Evolutionary conservation across 1,284 basidiomycete species (phyloP).

Genomic region (Wolfiporia cocos): DNA sequence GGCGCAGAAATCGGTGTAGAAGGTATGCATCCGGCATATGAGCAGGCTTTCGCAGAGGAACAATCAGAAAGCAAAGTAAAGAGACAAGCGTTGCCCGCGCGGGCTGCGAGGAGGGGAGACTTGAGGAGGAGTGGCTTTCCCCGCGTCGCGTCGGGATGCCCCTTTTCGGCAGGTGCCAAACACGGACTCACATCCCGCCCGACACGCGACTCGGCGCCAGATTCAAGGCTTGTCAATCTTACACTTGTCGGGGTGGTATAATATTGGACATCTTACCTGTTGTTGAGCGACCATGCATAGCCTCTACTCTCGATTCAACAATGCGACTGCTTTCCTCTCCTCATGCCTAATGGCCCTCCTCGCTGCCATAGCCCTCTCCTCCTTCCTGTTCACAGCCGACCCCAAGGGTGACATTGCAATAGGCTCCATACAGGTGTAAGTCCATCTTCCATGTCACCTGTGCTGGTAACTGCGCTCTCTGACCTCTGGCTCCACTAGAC

Average conservation of each 20-base stretch:
- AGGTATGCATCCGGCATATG: conserved; percentile 33
- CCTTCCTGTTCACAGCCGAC: conserved; percentile 55
- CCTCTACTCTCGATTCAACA: conserved; percentile 64
- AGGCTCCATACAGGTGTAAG: conserved; percentile 25
- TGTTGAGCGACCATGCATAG: conserved; percentile 48
- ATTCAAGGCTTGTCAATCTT: background rate
- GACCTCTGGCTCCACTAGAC: conserved; percentile 28
- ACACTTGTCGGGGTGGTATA: no score
- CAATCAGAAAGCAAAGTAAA: conserved; percentile 1
- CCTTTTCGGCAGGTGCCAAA: no score
- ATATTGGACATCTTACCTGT: no score
- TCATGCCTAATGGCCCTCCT: conserved; percentile 79
- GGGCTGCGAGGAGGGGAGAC: conserved; percentile 3
- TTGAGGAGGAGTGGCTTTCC: background rate
- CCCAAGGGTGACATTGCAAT: conserved; percentile 45
- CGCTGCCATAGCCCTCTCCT: conserved; percentile 65
- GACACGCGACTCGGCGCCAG: background rate
- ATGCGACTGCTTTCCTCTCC: conserved; percentile 67
- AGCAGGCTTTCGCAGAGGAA: background rate
- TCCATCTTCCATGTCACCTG: conserved; percentile 1
- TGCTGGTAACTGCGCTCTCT: background rate
- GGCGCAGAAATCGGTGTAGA: conserved; percentile 60
- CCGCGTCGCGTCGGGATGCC: background rate
- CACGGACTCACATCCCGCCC: background rate
- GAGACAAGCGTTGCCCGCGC: background rate